These are phyloP conservation scores for Chaetomium tenue DNA, from an alignment of 495 filamentous ascomycete genomes.

Conservation along the genomic window DNA sequence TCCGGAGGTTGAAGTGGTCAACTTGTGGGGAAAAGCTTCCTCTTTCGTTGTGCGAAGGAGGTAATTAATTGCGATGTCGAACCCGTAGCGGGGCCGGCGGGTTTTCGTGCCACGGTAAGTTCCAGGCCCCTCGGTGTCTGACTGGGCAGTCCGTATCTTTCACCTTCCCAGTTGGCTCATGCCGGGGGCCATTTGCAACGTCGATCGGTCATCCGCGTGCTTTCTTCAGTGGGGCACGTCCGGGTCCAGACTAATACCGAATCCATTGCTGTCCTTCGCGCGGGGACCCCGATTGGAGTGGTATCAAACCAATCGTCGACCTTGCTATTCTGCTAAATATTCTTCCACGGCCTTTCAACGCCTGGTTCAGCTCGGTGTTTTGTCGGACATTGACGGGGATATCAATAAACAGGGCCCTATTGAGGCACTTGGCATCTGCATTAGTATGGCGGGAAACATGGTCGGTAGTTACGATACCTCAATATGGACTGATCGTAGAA, in stretches of 20 bases:
- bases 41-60: background rate
- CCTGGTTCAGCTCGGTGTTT: background rate
- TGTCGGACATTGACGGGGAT: conserved; percentile 2
- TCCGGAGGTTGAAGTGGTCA: background rate
- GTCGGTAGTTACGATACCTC: too few relatives aligned
- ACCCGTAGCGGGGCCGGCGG: background rate
- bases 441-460: too few relatives aligned
- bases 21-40: background rate
- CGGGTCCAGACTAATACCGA: background rate
- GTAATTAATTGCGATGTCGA: background rate
- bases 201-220: background rate
- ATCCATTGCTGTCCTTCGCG: background rate
- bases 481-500: background rate
- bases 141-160: background rate
- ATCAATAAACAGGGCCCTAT: background rate
- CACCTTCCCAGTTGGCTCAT: background rate
- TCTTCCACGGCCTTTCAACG: background rate
- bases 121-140: background rate
- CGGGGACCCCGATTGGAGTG: background rate
- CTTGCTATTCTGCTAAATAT: background rate
- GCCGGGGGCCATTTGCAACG: background rate
- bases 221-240: background rate
- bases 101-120: background rate
- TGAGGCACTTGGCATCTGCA: too few relatives aligned
- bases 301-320: background rate